These are phyloP conservation scores for Ceratocystis lukuohia DNA, from an alignment of 2,329 filamentous ascomycete species.

Conservation along the genomic window DNA sequence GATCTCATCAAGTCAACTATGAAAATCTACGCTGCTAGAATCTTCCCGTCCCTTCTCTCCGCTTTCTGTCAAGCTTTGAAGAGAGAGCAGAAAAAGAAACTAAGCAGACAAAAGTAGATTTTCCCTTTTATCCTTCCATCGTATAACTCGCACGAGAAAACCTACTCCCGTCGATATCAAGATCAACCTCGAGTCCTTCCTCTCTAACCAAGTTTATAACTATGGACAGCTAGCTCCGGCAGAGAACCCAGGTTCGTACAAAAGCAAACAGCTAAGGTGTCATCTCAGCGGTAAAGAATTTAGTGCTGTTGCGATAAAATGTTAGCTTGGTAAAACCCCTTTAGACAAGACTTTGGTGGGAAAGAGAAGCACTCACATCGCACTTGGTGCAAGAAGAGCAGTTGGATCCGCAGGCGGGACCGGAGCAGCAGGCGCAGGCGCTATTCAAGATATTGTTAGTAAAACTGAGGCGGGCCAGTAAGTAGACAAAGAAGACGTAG, in stretches of 20 bases:
- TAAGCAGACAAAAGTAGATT: not conserved
- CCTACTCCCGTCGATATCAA: not conserved
- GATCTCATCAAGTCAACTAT: constrained; percentile 5
- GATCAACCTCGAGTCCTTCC: not conserved
- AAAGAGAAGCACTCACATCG: not conserved
- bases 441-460: constrained; percentile 5
- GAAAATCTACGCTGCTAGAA: constrained; percentile 3
- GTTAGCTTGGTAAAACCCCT: not conserved
- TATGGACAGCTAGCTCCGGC: not conserved
- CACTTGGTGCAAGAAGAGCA: constrained; percentile 15
- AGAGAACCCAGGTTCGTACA: not conserved
- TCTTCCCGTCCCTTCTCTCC: not conserved
- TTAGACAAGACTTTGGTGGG: too few species aligned
- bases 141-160: not conserved
- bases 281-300: not conserved
- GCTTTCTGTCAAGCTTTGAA: not conserved
- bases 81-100: not conserved
- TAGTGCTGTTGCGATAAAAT: not conserved
- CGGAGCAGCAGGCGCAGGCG: constrained; percentile 17
- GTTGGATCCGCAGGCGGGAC: constrained; percentile 10
- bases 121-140: not conserved
- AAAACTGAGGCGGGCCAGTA: not conserved
- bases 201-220: not conserved
- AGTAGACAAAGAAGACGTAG: not conserved
- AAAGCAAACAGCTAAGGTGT: not conserved